Conservation (phyloP, 1,284 basidiomycete species). For the Chondrostereum purpureum region DNA sequence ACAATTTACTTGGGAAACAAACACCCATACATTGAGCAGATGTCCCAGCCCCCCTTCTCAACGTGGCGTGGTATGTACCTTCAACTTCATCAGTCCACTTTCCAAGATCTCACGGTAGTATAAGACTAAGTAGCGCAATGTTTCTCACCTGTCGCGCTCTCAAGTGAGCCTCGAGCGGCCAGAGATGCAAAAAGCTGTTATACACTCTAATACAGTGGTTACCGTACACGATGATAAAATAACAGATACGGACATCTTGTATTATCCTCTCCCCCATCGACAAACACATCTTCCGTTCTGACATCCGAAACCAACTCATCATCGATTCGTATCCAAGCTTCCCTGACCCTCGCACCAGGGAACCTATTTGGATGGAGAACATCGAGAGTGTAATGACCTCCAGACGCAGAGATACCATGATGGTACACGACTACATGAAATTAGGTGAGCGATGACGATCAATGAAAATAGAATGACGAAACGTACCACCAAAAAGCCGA, state of each 20-base stretch:
- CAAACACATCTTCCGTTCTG: slow-evolving; percentile 73
- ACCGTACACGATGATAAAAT: slow-evolving; percentile 64
- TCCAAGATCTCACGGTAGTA: no score
- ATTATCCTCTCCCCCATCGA: slow-evolving; percentile 21
- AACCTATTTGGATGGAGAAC: slow-evolving; percentile 77
- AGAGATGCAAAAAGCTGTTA: no score
- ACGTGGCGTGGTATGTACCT: no score
- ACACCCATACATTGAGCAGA: no score
- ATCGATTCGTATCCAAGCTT: slow-evolving; percentile 90
- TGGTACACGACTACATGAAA: slow-evolving; percentile 75
- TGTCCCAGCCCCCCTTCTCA: no score
- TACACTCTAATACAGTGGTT: neutral
- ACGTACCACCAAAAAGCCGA: slow-evolving; percentile 80
- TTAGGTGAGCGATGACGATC: slow-evolving; percentile 1
- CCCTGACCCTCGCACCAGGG: slow-evolving; percentile 32
- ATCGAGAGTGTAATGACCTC: slow-evolving; percentile 95
- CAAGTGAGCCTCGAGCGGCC: no score
- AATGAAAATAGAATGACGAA: neutral
- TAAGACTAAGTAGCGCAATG: no score
- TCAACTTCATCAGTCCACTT: no score
- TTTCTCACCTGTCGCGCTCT: no score
- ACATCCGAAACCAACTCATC: slow-evolving; percentile 85
- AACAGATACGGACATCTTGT: slow-evolving; percentile 77
- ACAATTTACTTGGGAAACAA: no score
- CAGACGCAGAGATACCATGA: slow-evolving; percentile 85